A percentile compares a stretch with the other conserved stretches of the same genome.
Conservation (phyloP, 2,329 filamentous ascomycete species). For the Chlorencoelia australis region DNA sequence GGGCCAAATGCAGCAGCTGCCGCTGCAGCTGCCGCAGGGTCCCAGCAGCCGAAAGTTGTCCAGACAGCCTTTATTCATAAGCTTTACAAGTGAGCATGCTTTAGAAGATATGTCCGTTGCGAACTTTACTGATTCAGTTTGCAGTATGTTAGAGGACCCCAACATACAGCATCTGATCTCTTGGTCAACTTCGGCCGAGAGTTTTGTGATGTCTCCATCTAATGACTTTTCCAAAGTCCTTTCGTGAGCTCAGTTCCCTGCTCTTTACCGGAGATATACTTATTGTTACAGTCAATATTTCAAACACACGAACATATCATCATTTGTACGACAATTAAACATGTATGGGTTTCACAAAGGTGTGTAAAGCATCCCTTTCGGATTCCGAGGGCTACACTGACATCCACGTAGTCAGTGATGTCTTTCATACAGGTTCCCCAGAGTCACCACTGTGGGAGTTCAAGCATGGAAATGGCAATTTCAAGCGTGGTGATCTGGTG, state of each 20-base stretch:
- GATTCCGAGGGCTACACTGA: conserved; percentile 6
- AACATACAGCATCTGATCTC: conserved; percentile 92
- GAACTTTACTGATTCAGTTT: conserved; percentile 11
- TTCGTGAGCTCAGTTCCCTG: conserved; percentile 53
- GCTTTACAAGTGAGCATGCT: conserved; percentile 73
- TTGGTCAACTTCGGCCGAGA: conserved; percentile 88
- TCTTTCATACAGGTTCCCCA: conserved; percentile 89
- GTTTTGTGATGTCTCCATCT: conserved; percentile 97
- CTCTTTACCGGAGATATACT: too few species aligned
- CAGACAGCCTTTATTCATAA: conserved; percentile 99
- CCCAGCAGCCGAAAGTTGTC: conserved; percentile 92
- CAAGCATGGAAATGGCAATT: conserved; percentile 94
- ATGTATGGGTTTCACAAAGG: conserved; percentile 99
- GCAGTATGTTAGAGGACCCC: conserved; percentile 90
- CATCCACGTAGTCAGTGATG: conserved; percentile 71
- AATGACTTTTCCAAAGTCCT: conserved; percentile 97
- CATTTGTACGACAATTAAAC: conserved; percentile 93
- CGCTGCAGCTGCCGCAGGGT: conserved; percentile 54
- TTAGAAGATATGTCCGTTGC: background rate
- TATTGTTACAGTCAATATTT: conserved; percentile 72
- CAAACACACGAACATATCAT: conserved; percentile 98
- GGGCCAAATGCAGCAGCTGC: conserved; percentile 29
- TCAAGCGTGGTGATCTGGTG: conserved; percentile 87
- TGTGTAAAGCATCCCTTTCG: conserved; percentile 31
- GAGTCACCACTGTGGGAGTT: conserved; percentile 97